A percentile compares a stretch with the other conserved stretches of the same genome.
Conservation (phyloP, 345 rosid species). For the Populus tremula region DNA sequence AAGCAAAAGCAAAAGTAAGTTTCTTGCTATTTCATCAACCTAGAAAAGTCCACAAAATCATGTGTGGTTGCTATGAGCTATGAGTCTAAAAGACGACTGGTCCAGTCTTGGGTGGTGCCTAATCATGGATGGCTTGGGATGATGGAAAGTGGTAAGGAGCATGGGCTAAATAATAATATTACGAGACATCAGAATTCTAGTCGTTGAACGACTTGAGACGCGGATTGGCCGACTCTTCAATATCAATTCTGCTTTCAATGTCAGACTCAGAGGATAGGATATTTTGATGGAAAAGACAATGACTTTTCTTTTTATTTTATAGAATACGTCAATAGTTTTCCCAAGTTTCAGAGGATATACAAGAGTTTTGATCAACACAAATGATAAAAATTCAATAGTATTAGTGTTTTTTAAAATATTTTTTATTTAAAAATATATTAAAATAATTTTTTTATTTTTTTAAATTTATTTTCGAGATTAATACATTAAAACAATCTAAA, state of each 20-base stretch:
- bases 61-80: not conserved
- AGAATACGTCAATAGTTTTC: no score
- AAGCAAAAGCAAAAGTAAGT: conserved; percentile 9
- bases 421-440: no score
- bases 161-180: not conserved
- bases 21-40: not conserved
- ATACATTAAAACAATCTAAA: no score
- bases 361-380: no score
- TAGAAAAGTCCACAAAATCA: not conserved
- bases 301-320: no score
- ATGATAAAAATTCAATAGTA: no score
- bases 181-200: not conserved
- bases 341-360: no score
- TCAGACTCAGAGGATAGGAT: not conserved
- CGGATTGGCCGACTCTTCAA: not conserved
- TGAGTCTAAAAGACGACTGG: not conserved
- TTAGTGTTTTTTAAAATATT: no score
- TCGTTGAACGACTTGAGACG: no score
- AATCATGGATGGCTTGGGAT: not conserved
- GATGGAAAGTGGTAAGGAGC: not conserved
- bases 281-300: not conserved
- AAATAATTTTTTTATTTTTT: no score
- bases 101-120: not conserved
- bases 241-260: not conserved
- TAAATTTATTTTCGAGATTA: no score